Percentiles rank a stretch among this genome's conserved stretches.
phyloP scores from a whole-genome alignment of 2,329 filamentous ascomycete genomes.

The Fusarium veterinarium region DNA sequence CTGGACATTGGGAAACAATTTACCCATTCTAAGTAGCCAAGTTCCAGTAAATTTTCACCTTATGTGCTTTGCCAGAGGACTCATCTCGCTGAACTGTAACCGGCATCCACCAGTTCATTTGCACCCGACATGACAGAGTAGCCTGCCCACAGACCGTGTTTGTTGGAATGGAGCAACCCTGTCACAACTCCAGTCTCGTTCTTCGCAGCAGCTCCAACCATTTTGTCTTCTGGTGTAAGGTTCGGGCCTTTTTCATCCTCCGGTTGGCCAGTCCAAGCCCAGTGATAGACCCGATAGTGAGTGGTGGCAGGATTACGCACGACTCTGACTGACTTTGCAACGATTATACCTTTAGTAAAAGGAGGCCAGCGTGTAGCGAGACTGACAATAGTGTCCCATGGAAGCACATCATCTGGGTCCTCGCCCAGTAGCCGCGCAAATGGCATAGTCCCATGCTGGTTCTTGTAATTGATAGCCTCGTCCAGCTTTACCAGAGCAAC shows the following conservation, averaged over 20 bases:
- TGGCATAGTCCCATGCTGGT: too few species aligned
- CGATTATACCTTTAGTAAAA: not conserved
- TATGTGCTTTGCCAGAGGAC: not conserved
- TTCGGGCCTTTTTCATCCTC: not conserved
- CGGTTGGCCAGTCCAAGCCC: not conserved
- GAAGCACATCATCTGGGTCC: not conserved
- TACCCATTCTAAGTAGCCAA: not conserved
- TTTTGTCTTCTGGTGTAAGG: not conserved
- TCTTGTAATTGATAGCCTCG: not conserved
- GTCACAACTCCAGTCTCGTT: not conserved
- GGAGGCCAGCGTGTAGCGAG: not conserved
- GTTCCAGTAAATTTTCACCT: not conserved
- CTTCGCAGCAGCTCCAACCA: not conserved
- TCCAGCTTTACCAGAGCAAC: not conserved
- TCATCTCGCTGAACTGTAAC: not conserved
- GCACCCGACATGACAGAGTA: not conserved
- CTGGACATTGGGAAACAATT: not conserved
- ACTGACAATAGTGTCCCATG: not conserved
- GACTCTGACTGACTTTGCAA: not conserved
- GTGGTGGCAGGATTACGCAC: not conserved
- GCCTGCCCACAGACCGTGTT: not conserved
- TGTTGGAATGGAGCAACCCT: not conserved
- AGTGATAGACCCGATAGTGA: not conserved
- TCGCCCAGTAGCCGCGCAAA: not conserved
- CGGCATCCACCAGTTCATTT: not conserved